phyloP scores from a whole-genome alignment of 345 rosid species.

The Gynandropsis gynandra region DNA sequence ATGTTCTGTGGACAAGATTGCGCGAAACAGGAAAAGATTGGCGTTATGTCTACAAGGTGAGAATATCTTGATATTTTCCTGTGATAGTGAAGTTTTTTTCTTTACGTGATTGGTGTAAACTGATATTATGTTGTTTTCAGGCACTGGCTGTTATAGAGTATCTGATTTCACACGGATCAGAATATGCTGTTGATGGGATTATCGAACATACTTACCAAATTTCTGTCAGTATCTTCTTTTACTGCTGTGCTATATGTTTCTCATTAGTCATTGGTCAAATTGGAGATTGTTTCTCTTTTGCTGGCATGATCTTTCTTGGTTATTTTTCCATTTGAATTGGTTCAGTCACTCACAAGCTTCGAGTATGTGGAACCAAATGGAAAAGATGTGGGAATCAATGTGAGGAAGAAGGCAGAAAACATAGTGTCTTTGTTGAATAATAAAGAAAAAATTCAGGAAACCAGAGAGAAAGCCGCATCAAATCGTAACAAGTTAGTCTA shows the following conservation, averaged over 20 bases:
- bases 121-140: slow-evolving; percentile 32
- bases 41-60: slow-evolving; percentile 97
- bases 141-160: slow-evolving; percentile 89
- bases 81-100: not conserved
- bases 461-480: slow-evolving; percentile 76
- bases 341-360: slow-evolving; percentile 85
- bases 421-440: slow-evolving; percentile 65
- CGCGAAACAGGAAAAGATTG: slow-evolving; percentile 89
- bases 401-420: slow-evolving; percentile 90
- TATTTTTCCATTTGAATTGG: slow-evolving; percentile 28
- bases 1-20: slow-evolving; percentile 89
- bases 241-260: slow-evolving; percentile 9
- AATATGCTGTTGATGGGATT: slow-evolving; percentile 93
- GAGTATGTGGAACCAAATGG: slow-evolving; percentile 95
- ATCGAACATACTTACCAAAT: slow-evolving; percentile 94
- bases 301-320: slow-evolving; percentile 26
- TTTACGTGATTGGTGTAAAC: slow-evolving; percentile 6
- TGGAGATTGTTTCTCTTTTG: slow-evolving; percentile 16
- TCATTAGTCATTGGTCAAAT: not conserved
- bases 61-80: slow-evolving; percentile 11
- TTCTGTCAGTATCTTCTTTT: slow-evolving; percentile 50
- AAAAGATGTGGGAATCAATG: slow-evolving; percentile 86
- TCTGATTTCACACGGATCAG: slow-evolving; percentile 95
- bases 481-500: slow-evolving; percentile 85
- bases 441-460: slow-evolving; percentile 83